Base-by-base conservation (phyloP, 2,329 filamentous ascomycete species). In the Hypoxylon sp. region DNA sequence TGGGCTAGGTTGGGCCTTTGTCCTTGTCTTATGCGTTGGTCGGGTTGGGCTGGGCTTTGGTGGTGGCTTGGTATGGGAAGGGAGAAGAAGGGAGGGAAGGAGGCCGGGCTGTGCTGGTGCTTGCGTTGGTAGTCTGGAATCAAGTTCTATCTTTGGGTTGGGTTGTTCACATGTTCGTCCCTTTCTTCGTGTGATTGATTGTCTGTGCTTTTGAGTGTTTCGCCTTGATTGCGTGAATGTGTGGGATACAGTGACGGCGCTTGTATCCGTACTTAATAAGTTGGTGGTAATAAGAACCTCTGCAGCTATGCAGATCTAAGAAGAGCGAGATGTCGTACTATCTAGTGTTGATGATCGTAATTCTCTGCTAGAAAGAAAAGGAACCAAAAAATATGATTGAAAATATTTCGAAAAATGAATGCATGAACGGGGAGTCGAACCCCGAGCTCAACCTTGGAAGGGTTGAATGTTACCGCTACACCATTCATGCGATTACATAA, bases 391-490 rank as follows among this genome's bases (percentile, higher is more conserved):
- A 21, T 27, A 27, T 5, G 7, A 52, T n/a, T n/a, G n/a, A 51
- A 32, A 35, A 19, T 2, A 52, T 7, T n/a, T n/a, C 19, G 44
- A 46, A 51, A 48, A 37, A 59, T 19, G 19, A 31, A 47, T 67
- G 51, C 51, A 52, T 66, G 60, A 60, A 64, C 59, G 62, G 67
- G 59, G 63, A 67, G 67, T 69, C 65, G 56, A 60, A 69, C 67
- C 63, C 67, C 63, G 67, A 69, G 60, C 55, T 69, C 64, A 67
- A 69, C 67, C 67, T 64, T 69, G 64, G 67, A 67, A 69, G 59
- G 51, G 51, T 67, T 67, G 54, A 67, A 69, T 69, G 67, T 64
- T 69, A 67, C 67, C 63, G 67, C 67, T 64, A 69, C 67, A 65
- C 60, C 61, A 67, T 69, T 66, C 67, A 69, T 69, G 62, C 66